Evolutionary conservation across 371 early-diverging fungal species (phyloP), one percentile per base, ranked within the genome.

Genomic region (Dichotomocladium elegans): DNA sequence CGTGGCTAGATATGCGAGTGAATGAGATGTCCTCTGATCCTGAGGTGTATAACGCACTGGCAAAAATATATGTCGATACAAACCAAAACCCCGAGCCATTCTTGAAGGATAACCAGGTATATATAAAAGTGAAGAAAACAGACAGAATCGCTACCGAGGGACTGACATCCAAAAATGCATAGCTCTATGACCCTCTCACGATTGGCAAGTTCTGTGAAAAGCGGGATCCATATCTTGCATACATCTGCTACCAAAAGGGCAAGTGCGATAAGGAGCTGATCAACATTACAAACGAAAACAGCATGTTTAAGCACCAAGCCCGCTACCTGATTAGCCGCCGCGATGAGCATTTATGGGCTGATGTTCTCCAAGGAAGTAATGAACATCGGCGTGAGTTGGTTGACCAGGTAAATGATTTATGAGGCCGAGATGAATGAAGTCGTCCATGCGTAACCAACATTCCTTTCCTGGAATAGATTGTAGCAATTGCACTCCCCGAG

Each of bases 231-330:
- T 89, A 91, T 57, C 83, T 98, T 40, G 99, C 99, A 8, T 96
- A 82, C 52, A 87, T 96, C 42, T 93, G 95, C 45, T 98, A 97
- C 74, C 87, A 93, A 61, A 87, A 92, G 60, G 97, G 98, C 24
- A 89, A 90, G 66, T 95, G 96, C 64, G 98, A 98, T 59, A 74
- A 81, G 52, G 96, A 96, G 66, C 72, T 97, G 47, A 79, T 98
- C 57, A 83, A 88, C 31, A 85, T 98, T 57, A 96, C 99, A 29
- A 94, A 92, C 74, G 93, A 94, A 54, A 96, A 96, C 77, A 80
- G 89, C 40, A 97, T 98, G 98, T 97, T 95, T 77, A 98, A 98
- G 82, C 97, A 96, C 63, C 96, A 96, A 80, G 91, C 98, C 4
- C 90, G 95, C 51, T 97, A 98, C 58, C 78, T 98, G 29, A 91